phyloP scores from a whole-genome alignment of 768 basidiomycete genomes.

The Russula dissimulans region DNA sequence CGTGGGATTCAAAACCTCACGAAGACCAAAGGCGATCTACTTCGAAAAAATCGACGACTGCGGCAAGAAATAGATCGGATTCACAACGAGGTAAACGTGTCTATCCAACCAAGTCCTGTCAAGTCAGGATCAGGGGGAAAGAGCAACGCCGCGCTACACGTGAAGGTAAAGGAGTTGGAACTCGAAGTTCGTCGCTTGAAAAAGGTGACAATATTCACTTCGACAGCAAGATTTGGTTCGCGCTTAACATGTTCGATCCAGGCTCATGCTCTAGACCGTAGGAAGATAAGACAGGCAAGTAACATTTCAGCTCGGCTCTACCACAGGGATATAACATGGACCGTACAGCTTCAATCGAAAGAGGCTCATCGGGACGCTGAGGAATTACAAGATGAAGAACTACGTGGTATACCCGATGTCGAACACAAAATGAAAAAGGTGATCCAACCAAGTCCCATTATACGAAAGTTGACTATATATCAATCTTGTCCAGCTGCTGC shows the following conservation, averaged over 20 bases:
- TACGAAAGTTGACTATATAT: neutral
- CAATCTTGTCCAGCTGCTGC: constrained; percentile 29
- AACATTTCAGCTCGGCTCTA: neutral
- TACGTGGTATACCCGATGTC: constrained; percentile 28
- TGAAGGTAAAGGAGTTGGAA: constrained; percentile 20
- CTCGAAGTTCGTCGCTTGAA: constrained; percentile 22
- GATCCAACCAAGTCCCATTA: neutral
- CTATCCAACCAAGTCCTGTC: constrained; percentile 1
- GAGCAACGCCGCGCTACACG: constrained; percentile 13
- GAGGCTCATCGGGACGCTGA: constrained; percentile 32
- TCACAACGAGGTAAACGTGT: neutral
- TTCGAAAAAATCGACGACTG: neutral
- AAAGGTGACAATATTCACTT: constrained; percentile 20
- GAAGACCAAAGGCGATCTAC: neutral
- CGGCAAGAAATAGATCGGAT: constrained; percentile 2
- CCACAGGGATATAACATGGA: neutral
- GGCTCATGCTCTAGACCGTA: constrained; percentile 9
- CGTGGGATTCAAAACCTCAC: constrained; percentile 1
- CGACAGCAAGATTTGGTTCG: neutral
- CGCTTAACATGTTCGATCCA: neutral
- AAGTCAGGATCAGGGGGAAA: constrained; percentile 4
- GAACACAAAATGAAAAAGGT: constrained; percentile 37
- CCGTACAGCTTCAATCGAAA: constrained; percentile 23
- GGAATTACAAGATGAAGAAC: constrained; percentile 27
- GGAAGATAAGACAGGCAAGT: constrained; percentile 5